Percentiles rank a stretch among this genome's conserved stretches.
Conservation (phyloP, 1,284 basidiomycete genomes). For the Sanguinoderma infundibulare region DNA sequence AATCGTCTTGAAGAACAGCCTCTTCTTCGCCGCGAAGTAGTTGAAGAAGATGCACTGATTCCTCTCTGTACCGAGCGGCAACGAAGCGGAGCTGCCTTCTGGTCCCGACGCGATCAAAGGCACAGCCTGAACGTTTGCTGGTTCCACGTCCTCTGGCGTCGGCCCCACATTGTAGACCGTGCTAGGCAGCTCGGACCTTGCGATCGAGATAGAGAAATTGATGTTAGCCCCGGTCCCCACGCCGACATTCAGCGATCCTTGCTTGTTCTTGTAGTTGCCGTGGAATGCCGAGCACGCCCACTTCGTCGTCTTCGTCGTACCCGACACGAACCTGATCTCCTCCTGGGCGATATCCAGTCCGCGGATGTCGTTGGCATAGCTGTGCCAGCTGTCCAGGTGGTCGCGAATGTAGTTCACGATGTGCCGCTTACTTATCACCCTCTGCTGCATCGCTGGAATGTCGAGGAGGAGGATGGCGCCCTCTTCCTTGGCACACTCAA, state of each 20-base stretch:
- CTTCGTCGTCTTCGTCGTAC: conserved; percentile 4
- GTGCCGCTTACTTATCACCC: conserved; percentile 1
- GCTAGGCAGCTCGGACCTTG: neutral
- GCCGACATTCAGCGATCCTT: neutral
- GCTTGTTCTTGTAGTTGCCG: neutral
- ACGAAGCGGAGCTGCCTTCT: neutral
- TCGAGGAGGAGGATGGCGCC: conserved; percentile 7
- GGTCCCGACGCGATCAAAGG: neutral
- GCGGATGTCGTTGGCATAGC: neutral
- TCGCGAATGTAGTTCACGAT: conserved; percentile 7
- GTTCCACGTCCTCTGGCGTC: neutral
- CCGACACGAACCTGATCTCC: conserved; percentile 11
- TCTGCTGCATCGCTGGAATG: neutral
- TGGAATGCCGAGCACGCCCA: conserved; percentile 19
- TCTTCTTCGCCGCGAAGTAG: conserved; percentile 19
- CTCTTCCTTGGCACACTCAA: neutral
- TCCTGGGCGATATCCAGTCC: neutral
- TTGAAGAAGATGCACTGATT: conserved; percentile 17
- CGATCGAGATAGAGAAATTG: neutral
- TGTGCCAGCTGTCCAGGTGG: conserved; percentile 8
- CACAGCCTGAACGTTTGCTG: neutral
- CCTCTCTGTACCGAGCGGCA: neutral
- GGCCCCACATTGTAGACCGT: conserved; percentile 9
- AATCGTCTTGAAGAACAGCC: neutral
- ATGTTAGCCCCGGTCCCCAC: neutral